phyloP scores from a whole-genome alignment of 1,284 basidiomycete genomes.

The Ustilago curta region DNA sequence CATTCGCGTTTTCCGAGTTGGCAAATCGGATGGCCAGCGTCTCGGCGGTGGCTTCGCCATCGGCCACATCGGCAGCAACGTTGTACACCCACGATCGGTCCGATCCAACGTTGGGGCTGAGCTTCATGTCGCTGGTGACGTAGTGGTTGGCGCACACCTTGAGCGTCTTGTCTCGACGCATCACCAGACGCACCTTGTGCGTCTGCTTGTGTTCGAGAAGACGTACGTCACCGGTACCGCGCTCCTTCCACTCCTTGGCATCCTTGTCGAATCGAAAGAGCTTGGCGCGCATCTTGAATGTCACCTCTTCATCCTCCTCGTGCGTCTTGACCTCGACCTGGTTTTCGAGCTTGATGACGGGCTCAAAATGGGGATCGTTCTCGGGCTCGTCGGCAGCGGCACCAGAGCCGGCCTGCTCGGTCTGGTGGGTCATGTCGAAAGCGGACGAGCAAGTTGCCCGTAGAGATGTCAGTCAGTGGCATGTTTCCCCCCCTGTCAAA shows the following conservation, averaged over 20 bases:
- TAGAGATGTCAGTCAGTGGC: slow-evolving; percentile 4
- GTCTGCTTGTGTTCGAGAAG: slow-evolving; percentile 79
- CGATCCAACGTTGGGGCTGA: slow-evolving; percentile 97
- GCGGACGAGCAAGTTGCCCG: not conserved
- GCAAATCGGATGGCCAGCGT: slow-evolving; percentile 98
- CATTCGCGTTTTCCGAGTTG: slow-evolving; percentile 80
- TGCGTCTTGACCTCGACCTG: slow-evolving; percentile 93
- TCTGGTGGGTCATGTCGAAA: slow-evolving; percentile 2
- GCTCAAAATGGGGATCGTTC: slow-evolving; percentile 91
- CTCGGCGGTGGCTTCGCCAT: slow-evolving; percentile 83
- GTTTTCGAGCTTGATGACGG: slow-evolving; percentile 95
- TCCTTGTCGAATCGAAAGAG: slow-evolving; percentile 92
- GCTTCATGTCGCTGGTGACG: slow-evolving; percentile 89
- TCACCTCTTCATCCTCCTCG: slow-evolving; percentile 92
- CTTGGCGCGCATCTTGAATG: slow-evolving; percentile 99
- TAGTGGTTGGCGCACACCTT: slow-evolving; percentile 99
- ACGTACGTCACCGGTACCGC: slow-evolving; percentile 72
- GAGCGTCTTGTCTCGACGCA: slow-evolving; percentile 99
- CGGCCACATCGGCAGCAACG: slow-evolving; percentile 90
- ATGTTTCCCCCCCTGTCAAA: not conserved
- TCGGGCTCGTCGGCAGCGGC: slow-evolving; percentile 78
- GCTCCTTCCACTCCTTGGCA: slow-evolving; percentile 94
- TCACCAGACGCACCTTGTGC: slow-evolving; percentile 93
- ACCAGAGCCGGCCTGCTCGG: slow-evolving; percentile 39
- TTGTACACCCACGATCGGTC: slow-evolving; percentile 98